Evolutionary conservation across 352 stramenopile genomes (phyloP).

Genomic region (Globisporangium irregulare): DNA sequence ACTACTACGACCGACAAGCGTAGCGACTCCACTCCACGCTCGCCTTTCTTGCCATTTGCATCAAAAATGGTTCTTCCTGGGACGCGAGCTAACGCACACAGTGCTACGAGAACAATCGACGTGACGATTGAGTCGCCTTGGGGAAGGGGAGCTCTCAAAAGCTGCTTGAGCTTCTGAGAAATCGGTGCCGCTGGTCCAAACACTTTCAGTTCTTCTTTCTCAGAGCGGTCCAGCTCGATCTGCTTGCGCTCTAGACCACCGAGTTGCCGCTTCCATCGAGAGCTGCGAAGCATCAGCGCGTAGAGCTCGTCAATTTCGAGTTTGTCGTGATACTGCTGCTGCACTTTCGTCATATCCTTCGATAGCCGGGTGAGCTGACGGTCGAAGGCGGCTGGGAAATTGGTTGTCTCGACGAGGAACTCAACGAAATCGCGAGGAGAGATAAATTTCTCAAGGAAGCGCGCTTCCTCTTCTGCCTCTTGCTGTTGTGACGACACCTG

Average conservation of each 20-base stretch:
- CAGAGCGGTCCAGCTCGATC: background rate
- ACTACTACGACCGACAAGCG: slow-evolving; percentile 21
- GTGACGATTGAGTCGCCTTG: slow-evolving; percentile 14
- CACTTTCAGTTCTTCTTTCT: background rate
- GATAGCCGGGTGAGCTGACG: background rate
- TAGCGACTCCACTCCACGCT: slow-evolving; percentile 1
- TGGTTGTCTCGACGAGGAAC: slow-evolving; percentile 8
- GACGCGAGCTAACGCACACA: background rate
- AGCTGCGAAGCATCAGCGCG: background rate
- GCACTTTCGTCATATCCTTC: background rate
- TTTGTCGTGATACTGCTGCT: background rate
- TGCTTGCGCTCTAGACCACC: background rate
- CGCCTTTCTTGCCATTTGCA: slow-evolving; percentile 13
- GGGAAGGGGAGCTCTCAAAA: slow-evolving; percentile 19
- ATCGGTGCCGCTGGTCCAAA: slow-evolving; percentile 4
- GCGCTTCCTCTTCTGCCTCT: background rate
- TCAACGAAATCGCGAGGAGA: background rate
- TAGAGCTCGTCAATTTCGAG: slow-evolving; percentile 6
- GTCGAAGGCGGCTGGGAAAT: slow-evolving; percentile 8
- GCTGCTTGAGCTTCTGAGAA: slow-evolving; percentile 19
- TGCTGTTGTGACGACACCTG: background rate
- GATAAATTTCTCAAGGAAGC: background rate
- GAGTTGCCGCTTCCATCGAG: slow-evolving; percentile 1
- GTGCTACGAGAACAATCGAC: slow-evolving; percentile 8
- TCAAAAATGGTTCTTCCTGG: slow-evolving; percentile 21